Conservation (phyloP, 176 grass and related monocot genomes). For the Pontederia paniculata region DNA sequence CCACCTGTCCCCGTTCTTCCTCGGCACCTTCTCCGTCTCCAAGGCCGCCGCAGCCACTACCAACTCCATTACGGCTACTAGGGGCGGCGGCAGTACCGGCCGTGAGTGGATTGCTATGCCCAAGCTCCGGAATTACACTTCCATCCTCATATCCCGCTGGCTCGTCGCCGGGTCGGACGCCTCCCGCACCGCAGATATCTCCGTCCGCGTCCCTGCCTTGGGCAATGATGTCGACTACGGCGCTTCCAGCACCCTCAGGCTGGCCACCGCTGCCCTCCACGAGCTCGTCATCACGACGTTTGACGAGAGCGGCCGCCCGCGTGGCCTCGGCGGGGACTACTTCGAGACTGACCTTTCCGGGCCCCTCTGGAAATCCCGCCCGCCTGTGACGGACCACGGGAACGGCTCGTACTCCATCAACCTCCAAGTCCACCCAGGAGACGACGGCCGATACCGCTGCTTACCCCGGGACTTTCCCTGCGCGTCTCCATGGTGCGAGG, state of each 20-base stretch:
- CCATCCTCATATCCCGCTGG: slow-evolving; percentile 64
- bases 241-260: neutral
- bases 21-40: neutral
- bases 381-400: slow-evolving; percentile 60
- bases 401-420: slow-evolving; percentile 82
- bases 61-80: neutral
- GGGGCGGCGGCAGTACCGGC: neutral
- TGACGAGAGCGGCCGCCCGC: slow-evolving; percentile 35
- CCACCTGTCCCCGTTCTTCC: slow-evolving; percentile 3
- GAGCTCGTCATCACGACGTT: slow-evolving; percentile 55
- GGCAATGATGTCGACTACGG: neutral
- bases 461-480: slow-evolving; percentile 36
- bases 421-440: slow-evolving; percentile 59
- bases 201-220: slow-evolving; percentile 30
- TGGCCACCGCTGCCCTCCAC: slow-evolving; percentile 45
- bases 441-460: slow-evolving; percentile 69
- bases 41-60: no score
- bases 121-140: slow-evolving; percentile 48
- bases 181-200: slow-evolving; percentile 55
- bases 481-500: slow-evolving; percentile 74
- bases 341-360: slow-evolving; percentile 86
- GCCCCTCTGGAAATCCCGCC: slow-evolving; percentile 61
- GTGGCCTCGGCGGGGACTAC: slow-evolving; percentile 87
- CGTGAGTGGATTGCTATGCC: slow-evolving; percentile 51
- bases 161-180: slow-evolving; percentile 32